Evolutionary conservation across 148 eudicot species (phyloP), one percentile per base, ranked within the genome.

Genomic region (Cornus kousa): DNA sequence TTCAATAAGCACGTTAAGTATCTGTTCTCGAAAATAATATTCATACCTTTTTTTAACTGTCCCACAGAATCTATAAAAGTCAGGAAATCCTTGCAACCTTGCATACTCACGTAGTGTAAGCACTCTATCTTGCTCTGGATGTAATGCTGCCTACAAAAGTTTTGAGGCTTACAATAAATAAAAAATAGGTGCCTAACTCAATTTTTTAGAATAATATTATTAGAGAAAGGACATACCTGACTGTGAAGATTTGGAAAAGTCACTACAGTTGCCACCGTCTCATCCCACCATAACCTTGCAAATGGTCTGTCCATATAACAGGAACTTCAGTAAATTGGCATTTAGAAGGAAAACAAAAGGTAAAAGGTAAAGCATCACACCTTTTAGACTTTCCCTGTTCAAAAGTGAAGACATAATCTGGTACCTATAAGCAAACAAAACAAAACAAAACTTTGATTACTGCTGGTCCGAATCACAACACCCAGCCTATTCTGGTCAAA

Each of bases 251-350:
- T 74, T 55, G 98, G 97, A 70, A 80, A 82, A 35, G 98, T 93
- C 48, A 92, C 84, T 32, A 95, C 76, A 19, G 99, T 95, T 53
- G 91, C 66, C 75, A 93, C 83, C 0, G 91, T 93, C 82, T 95
- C 99, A 82, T 95, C 99, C 99, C 99, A 95, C 99, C 99, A 95
- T 75, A 95, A 78, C 75, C 99, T 86, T 43, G 87, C 99, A 83
- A 87, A 93, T 74, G 98, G 98, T 83, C 93, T 93, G 85, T 81
- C 55, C 14, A 78, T 53, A 76, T 59, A 23, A 50, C 57, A 55
- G 32, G 80, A 48, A 65, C 62, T 78, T 77, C 16, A 55, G 39
- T 31, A 67, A 39, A 22, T 57, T 65, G 28, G 22, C 11, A 37
- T 46, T 43, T 23, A 59, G 14, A 33, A 70, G 35, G 31, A 66